A percentile compares a stretch with the other conserved stretches of the same genome.
These are phyloP conservation scores for Umbelopsis ramanniana DNA, from an alignment of 192 early-diverging fungal genomes.

Conservation along the genomic window DNA sequence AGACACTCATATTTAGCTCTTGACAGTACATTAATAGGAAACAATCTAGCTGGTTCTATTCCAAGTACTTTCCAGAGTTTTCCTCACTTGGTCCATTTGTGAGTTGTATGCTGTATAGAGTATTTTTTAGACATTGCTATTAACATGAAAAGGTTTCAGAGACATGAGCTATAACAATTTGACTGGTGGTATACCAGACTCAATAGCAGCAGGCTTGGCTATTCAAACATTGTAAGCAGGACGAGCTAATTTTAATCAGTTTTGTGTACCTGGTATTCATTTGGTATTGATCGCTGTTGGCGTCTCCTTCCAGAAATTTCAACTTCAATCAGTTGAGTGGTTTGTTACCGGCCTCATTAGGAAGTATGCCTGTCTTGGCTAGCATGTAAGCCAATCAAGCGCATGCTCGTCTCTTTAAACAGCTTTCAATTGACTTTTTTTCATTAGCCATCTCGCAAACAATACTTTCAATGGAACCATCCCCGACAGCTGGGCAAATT, in stretches of 20 bases:
- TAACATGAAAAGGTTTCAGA: not conserved
- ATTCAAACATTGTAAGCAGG: conserved; percentile 31
- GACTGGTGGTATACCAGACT: conserved; percentile 33
- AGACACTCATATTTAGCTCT: not conserved
- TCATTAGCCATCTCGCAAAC: conserved; percentile 33
- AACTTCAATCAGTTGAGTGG: conserved; percentile 29
- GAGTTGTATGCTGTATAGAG: not conserved
- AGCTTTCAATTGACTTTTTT: not conserved
- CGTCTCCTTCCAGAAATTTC: conserved; percentile 26
- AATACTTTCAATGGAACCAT: conserved; percentile 40
- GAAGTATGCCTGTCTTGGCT: conserved; percentile 21
- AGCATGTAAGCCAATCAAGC: conserved; percentile 17
- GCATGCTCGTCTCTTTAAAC: not conserved
- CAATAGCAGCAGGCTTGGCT: not conserved
- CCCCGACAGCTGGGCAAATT: conserved; percentile 29
- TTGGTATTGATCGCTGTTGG: too few relatives aligned
- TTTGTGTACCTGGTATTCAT: not conserved
- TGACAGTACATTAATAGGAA: conserved; percentile 28
- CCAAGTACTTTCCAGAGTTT: conserved; percentile 33
- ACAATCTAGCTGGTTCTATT: conserved; percentile 36
- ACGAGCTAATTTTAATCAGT: not conserved
- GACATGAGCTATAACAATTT: conserved; percentile 39
- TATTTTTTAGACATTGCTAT: not conserved
- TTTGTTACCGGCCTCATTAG: conserved; percentile 22
- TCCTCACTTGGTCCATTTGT: conserved; percentile 31